Conservation (phyloP, 2,329 filamentous ascomycete genomes). For the Clarireedia sp. region DNA sequence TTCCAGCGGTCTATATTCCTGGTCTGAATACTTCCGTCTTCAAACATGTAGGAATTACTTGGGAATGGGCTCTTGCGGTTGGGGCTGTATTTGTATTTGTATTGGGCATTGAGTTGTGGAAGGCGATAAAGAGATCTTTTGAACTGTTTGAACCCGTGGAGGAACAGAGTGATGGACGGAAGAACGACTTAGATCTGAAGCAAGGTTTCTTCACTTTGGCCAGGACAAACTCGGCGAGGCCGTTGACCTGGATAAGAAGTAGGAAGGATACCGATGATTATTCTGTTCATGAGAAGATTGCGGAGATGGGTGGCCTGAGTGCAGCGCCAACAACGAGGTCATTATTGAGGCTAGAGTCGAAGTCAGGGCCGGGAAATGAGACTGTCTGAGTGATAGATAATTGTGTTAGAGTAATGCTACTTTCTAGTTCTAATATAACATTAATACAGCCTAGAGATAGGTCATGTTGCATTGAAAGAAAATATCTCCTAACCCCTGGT, state of each 20-base stretch:
- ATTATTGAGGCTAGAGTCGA: neutral
- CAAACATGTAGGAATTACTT: slow-evolving; percentile 55
- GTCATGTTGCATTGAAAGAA: too few relatives aligned
- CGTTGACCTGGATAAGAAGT: slow-evolving; percentile 1
- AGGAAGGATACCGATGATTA: neutral
- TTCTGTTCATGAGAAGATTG: slow-evolving; percentile 13
- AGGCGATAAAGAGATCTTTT: slow-evolving; percentile 51
- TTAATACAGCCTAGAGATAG: too few relatives aligned
- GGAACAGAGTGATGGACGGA: neutral
- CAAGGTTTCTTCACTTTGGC: slow-evolving; percentile 1
- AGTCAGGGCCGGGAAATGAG: neutral
- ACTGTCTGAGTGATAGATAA: too few relatives aligned
- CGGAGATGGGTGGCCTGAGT: slow-evolving; percentile 4
- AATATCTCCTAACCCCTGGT: too few relatives aligned
- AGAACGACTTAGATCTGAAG: neutral
- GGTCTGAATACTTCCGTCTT: slow-evolving; percentile 58
- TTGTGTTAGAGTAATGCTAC: too few relatives aligned
- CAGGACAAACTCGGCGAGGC: neutral
- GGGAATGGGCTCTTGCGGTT: slow-evolving; percentile 65
- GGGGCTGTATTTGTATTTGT: slow-evolving; percentile 55
- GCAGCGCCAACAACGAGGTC: neutral
- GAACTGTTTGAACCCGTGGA: neutral
- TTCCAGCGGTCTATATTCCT: slow-evolving; percentile 60
- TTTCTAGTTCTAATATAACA: too few relatives aligned
- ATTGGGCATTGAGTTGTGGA: slow-evolving; percentile 56